Percentiles rank a stretch among this genome's conserved stretches.
Evolutionary conservation across 768 basidiomycete genomes (phyloP).

Genomic region (Fomitopsis serialis): DNA sequence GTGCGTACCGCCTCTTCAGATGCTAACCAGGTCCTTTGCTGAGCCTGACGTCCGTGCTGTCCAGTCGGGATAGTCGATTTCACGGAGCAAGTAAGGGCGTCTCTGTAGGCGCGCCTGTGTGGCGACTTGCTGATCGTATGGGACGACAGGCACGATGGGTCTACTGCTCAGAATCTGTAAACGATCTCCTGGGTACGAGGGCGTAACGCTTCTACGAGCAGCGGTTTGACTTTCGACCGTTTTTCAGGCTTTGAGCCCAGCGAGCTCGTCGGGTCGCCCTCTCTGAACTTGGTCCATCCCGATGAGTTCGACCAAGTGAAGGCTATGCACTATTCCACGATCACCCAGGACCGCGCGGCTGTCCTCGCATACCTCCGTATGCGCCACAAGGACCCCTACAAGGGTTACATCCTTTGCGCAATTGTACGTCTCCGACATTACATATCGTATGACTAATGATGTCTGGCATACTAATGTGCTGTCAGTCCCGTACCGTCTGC

Average conservation of each 20-base stretch:
- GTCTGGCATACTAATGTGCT: background rate
- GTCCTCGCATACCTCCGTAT: conserved; percentile 74
- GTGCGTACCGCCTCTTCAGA: conserved; percentile 37
- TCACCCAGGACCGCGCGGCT: conserved; percentile 74
- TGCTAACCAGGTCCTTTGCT: background rate
- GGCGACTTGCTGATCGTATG: conserved; percentile 1
- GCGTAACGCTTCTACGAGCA: background rate
- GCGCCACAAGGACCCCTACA: conserved; percentile 73
- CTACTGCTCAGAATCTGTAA: conserved; percentile 24
- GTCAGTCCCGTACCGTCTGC: conserved; percentile 57
- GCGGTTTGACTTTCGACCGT: background rate
- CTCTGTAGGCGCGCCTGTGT: conserved; percentile 4
- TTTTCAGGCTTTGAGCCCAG: conserved; percentile 63
- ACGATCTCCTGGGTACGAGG: conserved; percentile 20
- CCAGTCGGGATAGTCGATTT: conserved; percentile 80
- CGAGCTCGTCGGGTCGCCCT: conserved; percentile 65
- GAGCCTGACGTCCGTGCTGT: background rate
- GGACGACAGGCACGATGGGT: conserved; percentile 20
- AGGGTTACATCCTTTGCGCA: conserved; percentile 69
- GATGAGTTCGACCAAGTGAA: conserved; percentile 68
- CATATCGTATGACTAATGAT: background rate
- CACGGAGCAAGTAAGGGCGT: conserved; percentile 53
- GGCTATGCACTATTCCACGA: conserved; percentile 71
- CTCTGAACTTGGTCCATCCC: conserved; percentile 74
- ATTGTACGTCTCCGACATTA: conserved; percentile 45